These are phyloP conservation scores for Euclidium syriacum DNA, from an alignment of 345 rosid genomes.

Conservation along the genomic window DNA sequence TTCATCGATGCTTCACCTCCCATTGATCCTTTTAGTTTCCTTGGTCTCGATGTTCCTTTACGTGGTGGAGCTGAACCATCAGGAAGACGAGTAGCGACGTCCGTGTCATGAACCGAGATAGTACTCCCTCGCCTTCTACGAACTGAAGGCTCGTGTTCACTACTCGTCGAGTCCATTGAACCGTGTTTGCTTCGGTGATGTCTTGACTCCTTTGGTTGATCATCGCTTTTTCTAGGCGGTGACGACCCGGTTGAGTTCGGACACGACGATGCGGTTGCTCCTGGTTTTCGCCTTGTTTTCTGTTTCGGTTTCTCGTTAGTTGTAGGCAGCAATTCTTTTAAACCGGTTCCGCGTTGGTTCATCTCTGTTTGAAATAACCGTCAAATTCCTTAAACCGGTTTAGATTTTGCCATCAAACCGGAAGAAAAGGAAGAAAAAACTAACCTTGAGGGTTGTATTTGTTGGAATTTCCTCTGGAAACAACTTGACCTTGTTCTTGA, in stretches of 20 bases:
- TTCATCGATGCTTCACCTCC: slow-evolving; percentile 29
- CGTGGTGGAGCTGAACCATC: slow-evolving; percentile 32
- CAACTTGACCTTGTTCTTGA: slow-evolving; percentile 24
- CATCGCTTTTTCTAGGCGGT: slow-evolving; percentile 25
- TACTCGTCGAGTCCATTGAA: slow-evolving; percentile 16
- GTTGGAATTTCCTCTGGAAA: slow-evolving; percentile 30
- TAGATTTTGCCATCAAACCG: neutral
- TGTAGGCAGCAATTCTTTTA: slow-evolving; percentile 21
- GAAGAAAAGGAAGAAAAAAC: neutral
- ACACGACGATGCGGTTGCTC: neutral
- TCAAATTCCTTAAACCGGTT: neutral
- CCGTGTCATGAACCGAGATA: slow-evolving; percentile 6
- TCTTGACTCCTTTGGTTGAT: slow-evolving; percentile 15
- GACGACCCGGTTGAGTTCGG: slow-evolving; percentile 14
- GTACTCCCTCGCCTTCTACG: slow-evolving; percentile 25
- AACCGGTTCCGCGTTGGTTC: slow-evolving; percentile 17
- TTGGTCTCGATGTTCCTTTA: slow-evolving; percentile 22
- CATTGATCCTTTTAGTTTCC: slow-evolving; percentile 29
- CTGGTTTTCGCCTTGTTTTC: slow-evolving; percentile 20
- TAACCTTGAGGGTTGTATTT: slow-evolving; percentile 29
- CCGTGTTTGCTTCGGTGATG: slow-evolving; percentile 23
- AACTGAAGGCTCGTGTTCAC: slow-evolving; percentile 26
- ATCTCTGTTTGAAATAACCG: slow-evolving; percentile 6
- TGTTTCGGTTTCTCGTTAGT: slow-evolving; percentile 23
- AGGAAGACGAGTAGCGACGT: slow-evolving; percentile 2